Evolutionary conservation across 2,329 filamentous ascomycete genomes (phyloP).

Genomic region (Aspergillus proliferans): DNA sequence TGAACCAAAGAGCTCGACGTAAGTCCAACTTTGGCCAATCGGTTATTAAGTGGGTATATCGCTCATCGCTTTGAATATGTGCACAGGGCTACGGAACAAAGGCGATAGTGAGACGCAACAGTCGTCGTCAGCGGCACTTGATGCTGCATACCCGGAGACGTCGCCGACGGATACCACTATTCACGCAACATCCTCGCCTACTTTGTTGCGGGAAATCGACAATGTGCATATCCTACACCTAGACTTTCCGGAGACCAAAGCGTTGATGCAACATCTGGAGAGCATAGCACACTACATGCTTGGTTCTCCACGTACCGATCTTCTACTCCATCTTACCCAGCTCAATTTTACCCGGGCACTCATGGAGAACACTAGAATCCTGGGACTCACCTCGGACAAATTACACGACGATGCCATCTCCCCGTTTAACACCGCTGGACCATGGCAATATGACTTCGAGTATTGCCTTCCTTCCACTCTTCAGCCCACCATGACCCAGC

Average conservation of each 20-base stretch:
- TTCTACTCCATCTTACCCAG: conserved; percentile 11
- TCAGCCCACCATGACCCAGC: conserved; percentile 15
- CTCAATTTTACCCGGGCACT: conserved; percentile 14
- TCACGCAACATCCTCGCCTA: no score
- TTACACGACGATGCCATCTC: conserved; percentile 15
- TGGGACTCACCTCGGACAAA: conserved; percentile 9
- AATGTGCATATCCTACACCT: conserved; percentile 1
- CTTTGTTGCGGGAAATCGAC: not conserved
- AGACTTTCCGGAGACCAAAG: not conserved
- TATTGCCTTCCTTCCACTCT: conserved; percentile 10
- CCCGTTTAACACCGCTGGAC: conserved; percentile 9
- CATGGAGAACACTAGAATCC: conserved; percentile 8
- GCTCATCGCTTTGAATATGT: no score
- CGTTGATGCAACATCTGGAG: not conserved
- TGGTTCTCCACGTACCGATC: conserved; percentile 11
- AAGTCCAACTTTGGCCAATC: not conserved
- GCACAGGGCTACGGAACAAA: not conserved
- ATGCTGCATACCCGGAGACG: no score
- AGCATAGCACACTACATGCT: conserved; percentile 1
- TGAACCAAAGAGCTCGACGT: not conserved
- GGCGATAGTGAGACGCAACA: no score
- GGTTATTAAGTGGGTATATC: no score
- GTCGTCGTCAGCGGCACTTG: no score
- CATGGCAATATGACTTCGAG: conserved; percentile 3
- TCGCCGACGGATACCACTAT: no score